Conservation (phyloP, 2,329 filamentous ascomycete species). For the Aspergillus neoniger region DNA sequence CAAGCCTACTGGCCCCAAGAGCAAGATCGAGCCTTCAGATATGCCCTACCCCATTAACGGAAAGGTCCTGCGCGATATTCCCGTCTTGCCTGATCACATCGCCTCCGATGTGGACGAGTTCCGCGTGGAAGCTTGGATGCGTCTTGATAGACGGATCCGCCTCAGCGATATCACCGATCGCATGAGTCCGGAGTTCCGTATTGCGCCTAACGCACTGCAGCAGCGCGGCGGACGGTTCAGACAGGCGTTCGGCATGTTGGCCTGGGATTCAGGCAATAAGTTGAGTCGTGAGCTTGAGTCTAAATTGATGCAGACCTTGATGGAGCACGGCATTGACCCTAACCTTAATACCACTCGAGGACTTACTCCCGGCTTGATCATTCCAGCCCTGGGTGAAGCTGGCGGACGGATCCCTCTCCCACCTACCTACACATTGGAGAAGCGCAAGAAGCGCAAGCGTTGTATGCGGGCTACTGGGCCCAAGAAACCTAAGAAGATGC, state of each 20-base stretch:
- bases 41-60: conserved; percentile 19
- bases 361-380: conserved; percentile 25
- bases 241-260: conserved; percentile 26
- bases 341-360: conserved; percentile 24
- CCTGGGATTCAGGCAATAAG: conserved; percentile 31
- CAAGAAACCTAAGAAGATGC: not conserved
- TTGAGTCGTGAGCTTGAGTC: conserved; percentile 19
- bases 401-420: conserved; percentile 25
- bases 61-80: conserved; percentile 19
- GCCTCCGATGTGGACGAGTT: conserved; percentile 34
- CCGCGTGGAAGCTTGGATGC: conserved; percentile 36
- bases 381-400: conserved; percentile 21
- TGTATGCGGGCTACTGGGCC: not conserved
- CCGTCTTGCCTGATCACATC: conserved; percentile 33
- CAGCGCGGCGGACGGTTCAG: conserved; percentile 31
- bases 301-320: conserved; percentile 11
- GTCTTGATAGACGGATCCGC: conserved; percentile 30
- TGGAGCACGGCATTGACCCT: conserved; percentile 11
- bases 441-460: not conserved
- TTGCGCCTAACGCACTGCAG: conserved; percentile 30
- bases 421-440: not conserved
- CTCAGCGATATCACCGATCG: conserved; percentile 31
- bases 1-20: conserved; percentile 11
- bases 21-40: not conserved
- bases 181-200: conserved; percentile 26